Conservation (phyloP, 2,329 filamentous ascomycete genomes). For the Paecilomyces niveus region DNA sequence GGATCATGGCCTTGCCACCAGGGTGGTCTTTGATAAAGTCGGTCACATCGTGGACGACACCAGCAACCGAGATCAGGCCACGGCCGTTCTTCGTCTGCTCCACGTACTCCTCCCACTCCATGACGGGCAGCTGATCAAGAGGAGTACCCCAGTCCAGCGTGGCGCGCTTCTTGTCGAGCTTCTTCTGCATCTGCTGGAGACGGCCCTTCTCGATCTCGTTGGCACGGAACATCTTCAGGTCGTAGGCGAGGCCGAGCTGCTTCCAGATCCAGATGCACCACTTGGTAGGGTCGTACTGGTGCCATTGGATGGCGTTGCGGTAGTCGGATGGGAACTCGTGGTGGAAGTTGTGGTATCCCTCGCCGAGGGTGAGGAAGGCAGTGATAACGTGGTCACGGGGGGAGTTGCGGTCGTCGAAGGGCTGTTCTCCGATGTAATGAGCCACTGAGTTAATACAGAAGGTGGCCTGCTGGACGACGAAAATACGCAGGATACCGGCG, state of each 20-base stretch:
- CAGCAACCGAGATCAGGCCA: conserved; percentile 68
- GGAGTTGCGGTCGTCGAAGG: conserved; percentile 87
- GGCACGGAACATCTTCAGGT: conserved; percentile 82
- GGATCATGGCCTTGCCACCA: conserved; percentile 83
- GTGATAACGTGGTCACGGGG: conserved; percentile 84
- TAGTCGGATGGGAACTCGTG: conserved; percentile 92
- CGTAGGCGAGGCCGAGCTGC: conserved; percentile 73
- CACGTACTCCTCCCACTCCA: conserved; percentile 82
- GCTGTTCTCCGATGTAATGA: conserved; percentile 87
- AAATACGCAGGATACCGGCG: conserved; percentile 76
- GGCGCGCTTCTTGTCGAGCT: conserved; percentile 78
- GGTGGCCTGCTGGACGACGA: conserved; percentile 85
- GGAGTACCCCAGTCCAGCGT: conserved; percentile 80
- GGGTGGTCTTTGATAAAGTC: conserved; percentile 84
- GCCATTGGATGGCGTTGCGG: conserved; percentile 86
- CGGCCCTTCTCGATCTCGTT: conserved; percentile 93
- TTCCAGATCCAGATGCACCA: conserved; percentile 83
- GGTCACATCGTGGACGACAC: conserved; percentile 78
- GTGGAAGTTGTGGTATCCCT: conserved; percentile 94
- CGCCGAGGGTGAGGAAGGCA: conserved; percentile 74
- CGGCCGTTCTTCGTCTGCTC: conserved; percentile 70
- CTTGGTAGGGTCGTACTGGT: conserved; percentile 88
- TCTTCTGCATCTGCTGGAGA: conserved; percentile 84
- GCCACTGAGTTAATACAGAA: conserved; percentile 90
- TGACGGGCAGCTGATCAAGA: conserved; percentile 75